Base-by-base conservation (phyloP, 1,284 basidiomycete species). In the Volvariella volvacea region DNA sequence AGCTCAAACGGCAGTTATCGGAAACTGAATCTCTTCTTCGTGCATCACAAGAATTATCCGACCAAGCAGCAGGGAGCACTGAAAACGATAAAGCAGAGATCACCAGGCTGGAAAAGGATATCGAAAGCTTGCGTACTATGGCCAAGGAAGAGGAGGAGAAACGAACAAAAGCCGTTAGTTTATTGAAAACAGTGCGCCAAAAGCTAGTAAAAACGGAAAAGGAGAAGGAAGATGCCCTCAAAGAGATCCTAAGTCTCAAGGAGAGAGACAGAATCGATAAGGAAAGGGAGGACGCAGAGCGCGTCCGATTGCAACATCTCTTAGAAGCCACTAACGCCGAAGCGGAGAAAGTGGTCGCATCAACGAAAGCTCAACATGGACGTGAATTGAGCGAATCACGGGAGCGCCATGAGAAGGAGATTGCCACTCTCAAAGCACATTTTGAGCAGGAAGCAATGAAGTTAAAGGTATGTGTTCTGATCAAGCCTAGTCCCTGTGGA, bases 61-160 rank as follows among this genome's bases (percentile, higher is more conserved):
- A 67, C 8, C 65, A 70, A 31, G 63, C 62, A 2, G 74, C 80
- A 54, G 73, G 73, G 39, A 68, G 71, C 14, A 55, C 65, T 7
- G 59, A 64, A 6, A 75, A 72, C 47, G 73, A 73, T 28, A 70
- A 77, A 44, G 60, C 65, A 1, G 78, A 83, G 37, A 62, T 81
- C 1, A 71, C 76, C 3, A 70, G 71, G 33, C 64, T 91, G 7
- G 71, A 72, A 28, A 57, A 68, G 6, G 87, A 92, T 45, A 59
- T 83, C 2, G 73, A 79, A 33, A 80, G 78, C 47, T 67, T 76
- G 1, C 83, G 80, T 52, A 68, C 67, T 9, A 50, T 70, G 1
- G 82, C 80, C 1, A 94, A 89, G 60, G 92, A 95, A 51, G 93
- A 96, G 59, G 93, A 96, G 61, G 93, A 97, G 63, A 96, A 96